A percentile compares a stretch with the other conserved stretches of the same genome.
Conservation (phyloP, 805 yeast species). For the Dipodascus geniculatus region DNA sequence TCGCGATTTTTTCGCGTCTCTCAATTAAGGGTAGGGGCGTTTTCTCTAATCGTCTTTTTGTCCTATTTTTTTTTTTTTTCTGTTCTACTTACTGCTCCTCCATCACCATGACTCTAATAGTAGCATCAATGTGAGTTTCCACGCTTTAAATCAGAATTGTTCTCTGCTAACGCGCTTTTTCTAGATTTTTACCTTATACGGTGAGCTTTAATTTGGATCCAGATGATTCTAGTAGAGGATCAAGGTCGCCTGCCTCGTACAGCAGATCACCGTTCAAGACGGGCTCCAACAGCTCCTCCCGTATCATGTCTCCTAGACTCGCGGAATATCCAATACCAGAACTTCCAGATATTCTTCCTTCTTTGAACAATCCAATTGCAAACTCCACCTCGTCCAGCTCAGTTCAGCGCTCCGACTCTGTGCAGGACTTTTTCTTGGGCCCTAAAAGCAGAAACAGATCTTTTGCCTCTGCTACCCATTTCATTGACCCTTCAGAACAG, state of each 20-base stretch:
- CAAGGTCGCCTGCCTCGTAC: background rate
- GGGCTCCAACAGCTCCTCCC: background rate
- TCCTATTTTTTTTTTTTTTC: background rate
- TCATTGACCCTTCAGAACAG: constrained; percentile 1
- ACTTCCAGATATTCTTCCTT: background rate
- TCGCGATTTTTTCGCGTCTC: background rate
- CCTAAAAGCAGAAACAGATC: background rate
- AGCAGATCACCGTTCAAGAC: background rate
- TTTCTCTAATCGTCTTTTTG: background rate
- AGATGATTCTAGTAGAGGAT: background rate
- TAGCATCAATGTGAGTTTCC: constrained; percentile 20
- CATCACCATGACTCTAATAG: constrained; percentile 2
- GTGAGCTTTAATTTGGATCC: constrained; percentile 1
- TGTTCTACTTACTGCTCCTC: background rate
- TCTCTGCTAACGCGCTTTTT: background rate
- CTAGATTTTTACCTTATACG: constrained; percentile 6
- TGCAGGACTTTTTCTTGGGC: background rate
- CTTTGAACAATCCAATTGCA: background rate
- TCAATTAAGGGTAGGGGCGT: background rate
- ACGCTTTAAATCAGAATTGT: too few species aligned
- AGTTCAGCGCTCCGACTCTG: background rate
- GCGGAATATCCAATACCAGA: background rate
- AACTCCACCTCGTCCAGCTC: background rate
- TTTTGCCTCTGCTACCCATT: background rate
- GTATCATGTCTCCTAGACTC: background rate